Percentiles rank a stretch among this genome's conserved stretches.
Conservation (phyloP, 768 basidiomycete genomes). For the Rhizopogon vinicolor region DNA sequence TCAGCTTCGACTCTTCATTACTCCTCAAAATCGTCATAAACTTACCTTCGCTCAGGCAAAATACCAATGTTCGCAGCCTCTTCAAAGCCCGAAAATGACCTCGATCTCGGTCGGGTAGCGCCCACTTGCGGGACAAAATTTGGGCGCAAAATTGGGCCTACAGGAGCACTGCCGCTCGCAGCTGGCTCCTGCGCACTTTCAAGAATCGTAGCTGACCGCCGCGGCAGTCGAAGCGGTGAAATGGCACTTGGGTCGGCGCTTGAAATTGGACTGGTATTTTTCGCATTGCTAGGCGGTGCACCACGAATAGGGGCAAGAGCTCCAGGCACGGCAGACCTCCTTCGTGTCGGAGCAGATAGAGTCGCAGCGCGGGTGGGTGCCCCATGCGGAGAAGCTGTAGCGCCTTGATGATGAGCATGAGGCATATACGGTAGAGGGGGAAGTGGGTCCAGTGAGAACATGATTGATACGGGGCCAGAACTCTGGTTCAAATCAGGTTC, state of each 20-base stretch:
- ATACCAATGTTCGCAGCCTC: slow-evolving; percentile 14
- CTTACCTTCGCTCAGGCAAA: slow-evolving; percentile 15
- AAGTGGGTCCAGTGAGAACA: slow-evolving; percentile 53
- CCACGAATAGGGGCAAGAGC: not conserved
- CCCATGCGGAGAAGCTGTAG: not conserved
- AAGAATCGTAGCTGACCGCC: slow-evolving; percentile 6
- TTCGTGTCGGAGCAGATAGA: slow-evolving; percentile 26
- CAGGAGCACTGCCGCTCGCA: not conserved
- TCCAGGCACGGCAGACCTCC: not conserved
- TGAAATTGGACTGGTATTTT: not conserved
- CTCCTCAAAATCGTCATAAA: not conserved
- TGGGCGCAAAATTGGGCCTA: slow-evolving; percentile 42
- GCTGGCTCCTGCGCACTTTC: not conserved
- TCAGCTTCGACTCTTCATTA: slow-evolving; percentile 5
- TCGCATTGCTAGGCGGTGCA: not conserved
- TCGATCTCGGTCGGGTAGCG: slow-evolving; percentile 49
- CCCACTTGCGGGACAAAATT: slow-evolving; percentile 61
- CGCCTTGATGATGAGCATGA: not conserved
- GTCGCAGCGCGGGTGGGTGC: slow-evolving; percentile 24
- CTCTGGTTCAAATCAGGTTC: slow-evolving; percentile 46
- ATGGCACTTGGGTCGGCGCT: not conserved
- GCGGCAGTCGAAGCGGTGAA: slow-evolving; percentile 14
- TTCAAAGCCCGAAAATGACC: slow-evolving; percentile 75
- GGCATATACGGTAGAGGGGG: slow-evolving; percentile 17
- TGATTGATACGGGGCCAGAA: slow-evolving; percentile 55